Evolutionary conservation across 164 flowering plant species (phyloP), one percentile per base, ranked within the genome.

Genomic region (Kingdonia uniflora): DNA sequence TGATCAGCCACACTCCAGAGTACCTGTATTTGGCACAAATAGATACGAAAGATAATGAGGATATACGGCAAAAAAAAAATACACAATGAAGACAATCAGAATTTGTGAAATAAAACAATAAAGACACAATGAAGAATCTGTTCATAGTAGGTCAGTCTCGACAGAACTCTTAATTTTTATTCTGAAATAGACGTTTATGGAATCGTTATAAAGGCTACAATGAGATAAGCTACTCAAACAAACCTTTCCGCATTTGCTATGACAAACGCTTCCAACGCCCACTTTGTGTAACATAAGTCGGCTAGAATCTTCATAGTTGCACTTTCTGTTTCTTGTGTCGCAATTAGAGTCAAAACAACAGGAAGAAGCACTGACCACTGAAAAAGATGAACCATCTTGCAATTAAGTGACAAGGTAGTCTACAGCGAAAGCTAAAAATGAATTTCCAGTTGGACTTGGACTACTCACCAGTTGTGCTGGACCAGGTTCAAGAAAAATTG

Each of bases 321-420:
- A 60, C 59, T 58, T 29, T 52, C 46, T 0, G 55, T 62, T 35
- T 76, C 56, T 59, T 80, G 80, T 49, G 77, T 92, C 59, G 98
- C 87, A 15, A 88, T 65, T 19, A 92, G 94, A 48, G 95, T 88
- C 71, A 92, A 69, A 58, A 92, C 96, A 56, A 92, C 98, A 15
- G 98, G 98, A 60, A 92, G 82, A 44, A 92, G 83, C 58, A 85
- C 96, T 16, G 88, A 82, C 94, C 91, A 92, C 96, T 91, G 85
- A 76, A 71, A 58, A 55, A 40, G 26, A 65, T 29, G n/a, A n/a
- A n/a, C n/a, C 7, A 24, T 22, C 38, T 43, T 23, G 38, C 24
- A 52, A 51, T 21, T 39, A 29, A 42, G 21, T 5, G 26, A 4
- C 19, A n/a, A 44, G 11, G 1, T 19, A 44, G 15, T 42, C 6